Percentiles rank a stretch among this genome's conserved stretches.
Evolutionary conservation across 2,329 filamentous ascomycete species (phyloP).

Genomic region (Beauveria sp.): DNA sequence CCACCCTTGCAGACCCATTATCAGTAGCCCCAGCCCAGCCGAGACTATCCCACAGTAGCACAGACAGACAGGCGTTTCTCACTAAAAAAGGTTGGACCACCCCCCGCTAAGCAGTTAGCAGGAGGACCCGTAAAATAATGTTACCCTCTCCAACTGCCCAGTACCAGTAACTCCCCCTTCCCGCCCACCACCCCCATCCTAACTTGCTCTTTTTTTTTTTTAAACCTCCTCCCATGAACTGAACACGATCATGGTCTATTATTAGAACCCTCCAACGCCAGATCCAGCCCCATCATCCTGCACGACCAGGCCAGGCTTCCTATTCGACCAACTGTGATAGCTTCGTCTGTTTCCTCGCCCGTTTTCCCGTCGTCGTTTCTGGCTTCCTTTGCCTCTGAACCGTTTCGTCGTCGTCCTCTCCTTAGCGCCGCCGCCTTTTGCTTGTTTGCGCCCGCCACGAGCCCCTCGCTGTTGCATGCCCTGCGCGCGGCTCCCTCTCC

Average conservation of each 20-base stretch:
- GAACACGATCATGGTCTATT: conserved; percentile 41
- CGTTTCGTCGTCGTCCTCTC: not conserved
- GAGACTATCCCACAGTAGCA: too few species aligned
- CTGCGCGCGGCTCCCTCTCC: too few species aligned
- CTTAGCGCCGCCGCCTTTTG: not conserved
- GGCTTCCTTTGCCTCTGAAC: not conserved
- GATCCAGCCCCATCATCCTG: conserved; percentile 40
- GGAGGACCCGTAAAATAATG: not conserved
- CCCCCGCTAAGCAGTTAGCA: too few species aligned
- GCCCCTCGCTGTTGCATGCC: not conserved
- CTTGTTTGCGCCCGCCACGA: conserved; percentile 3
- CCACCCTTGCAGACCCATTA: too few species aligned
- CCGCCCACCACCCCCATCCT: not conserved
- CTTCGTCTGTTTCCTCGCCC: not conserved
- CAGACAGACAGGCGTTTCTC: too few species aligned
- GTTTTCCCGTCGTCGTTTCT: not conserved
- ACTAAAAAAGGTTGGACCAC: too few species aligned
- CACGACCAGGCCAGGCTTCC: conserved; percentile 15
- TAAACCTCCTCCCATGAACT: conserved; percentile 19
- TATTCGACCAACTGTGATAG: conserved; percentile 2
- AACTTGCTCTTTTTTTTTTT: conserved; percentile 8
- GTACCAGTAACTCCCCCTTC: not conserved
- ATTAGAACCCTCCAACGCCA: conserved; percentile 44
- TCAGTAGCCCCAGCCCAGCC: too few species aligned
- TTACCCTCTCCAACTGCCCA: not conserved